A percentile compares a stretch with the other conserved stretches of the same genome.
Conservation (phyloP, 148 eudicot species). For the Rheum nobile region DNA sequence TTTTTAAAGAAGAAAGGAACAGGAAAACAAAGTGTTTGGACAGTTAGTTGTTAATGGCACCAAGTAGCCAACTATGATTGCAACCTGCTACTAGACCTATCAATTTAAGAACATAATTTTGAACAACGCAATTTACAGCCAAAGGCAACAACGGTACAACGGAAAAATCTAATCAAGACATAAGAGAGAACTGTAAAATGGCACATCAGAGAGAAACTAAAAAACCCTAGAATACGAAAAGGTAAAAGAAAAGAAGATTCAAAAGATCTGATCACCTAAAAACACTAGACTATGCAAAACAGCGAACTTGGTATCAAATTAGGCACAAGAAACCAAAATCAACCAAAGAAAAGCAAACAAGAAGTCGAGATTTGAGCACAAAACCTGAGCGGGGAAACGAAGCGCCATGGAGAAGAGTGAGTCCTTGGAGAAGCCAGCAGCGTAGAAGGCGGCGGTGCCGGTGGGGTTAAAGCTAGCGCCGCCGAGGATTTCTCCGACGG, state of each 20-base stretch:
- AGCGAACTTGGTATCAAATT: not conserved
- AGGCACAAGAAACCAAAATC: not conserved
- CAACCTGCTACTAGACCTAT: not conserved
- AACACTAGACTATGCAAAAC: too few relatives aligned
- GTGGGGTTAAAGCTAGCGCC: conserved; percentile 38
- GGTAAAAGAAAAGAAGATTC: not conserved
- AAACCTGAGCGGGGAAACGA: conserved; percentile 9
- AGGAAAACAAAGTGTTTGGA: not conserved
- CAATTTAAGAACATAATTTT: not conserved
- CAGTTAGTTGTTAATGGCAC: not conserved
- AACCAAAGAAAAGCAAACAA: not conserved
- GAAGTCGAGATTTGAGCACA: not conserved
- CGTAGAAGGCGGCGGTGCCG: conserved; percentile 22
- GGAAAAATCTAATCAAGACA: not conserved
- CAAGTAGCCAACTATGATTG: not conserved
- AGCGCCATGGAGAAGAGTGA: conserved; percentile 25
- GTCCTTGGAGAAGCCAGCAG: conserved; percentile 24
- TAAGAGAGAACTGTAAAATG: not conserved
- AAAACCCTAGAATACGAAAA: not conserved
- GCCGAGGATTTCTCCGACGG: conserved; percentile 18
- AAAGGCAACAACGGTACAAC: not conserved
- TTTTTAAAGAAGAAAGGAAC: not conserved
- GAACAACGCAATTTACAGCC: not conserved
- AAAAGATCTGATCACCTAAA: not conserved
- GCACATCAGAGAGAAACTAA: not conserved